Conservation (phyloP, 2,329 filamentous ascomycete genomes). For the Neopestalotiopsis sp. region DNA sequence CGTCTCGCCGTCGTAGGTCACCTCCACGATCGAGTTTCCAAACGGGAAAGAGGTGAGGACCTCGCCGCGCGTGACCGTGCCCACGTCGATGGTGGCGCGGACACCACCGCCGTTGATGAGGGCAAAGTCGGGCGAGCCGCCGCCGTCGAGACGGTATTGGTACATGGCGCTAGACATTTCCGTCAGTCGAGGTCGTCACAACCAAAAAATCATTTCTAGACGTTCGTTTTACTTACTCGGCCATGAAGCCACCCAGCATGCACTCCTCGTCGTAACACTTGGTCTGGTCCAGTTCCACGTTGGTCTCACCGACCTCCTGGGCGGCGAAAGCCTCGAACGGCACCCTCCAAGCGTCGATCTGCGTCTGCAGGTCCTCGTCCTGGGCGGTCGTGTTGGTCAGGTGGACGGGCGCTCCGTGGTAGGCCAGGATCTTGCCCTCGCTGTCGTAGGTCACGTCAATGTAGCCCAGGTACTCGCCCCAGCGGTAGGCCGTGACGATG, state of each 20-base stretch:
- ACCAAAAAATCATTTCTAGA: not conserved
- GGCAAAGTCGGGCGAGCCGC: constrained; percentile 56
- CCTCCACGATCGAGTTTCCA: constrained; percentile 66
- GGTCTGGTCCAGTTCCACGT: constrained; percentile 62
- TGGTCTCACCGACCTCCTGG: constrained; percentile 59
- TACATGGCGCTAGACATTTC: constrained; percentile 58
- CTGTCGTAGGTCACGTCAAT: constrained; percentile 69
- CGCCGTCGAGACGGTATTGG: constrained; percentile 59
- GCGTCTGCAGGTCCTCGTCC: constrained; percentile 59
- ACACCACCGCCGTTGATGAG: constrained; percentile 69
- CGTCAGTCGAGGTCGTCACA: not conserved
- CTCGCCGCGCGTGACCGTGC: constrained; percentile 66
- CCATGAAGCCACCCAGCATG: constrained; percentile 58
- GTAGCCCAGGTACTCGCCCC: constrained; percentile 72
- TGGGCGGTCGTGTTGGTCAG: constrained; percentile 64
- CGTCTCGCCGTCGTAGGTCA: constrained; percentile 56
- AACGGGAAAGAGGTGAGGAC: constrained; percentile 71
- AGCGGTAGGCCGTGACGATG: constrained; percentile 70
- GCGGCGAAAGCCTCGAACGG: constrained; percentile 66
- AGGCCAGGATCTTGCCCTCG: constrained; percentile 64
- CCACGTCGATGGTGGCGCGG: constrained; percentile 65
- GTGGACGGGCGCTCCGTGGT: constrained; percentile 68
- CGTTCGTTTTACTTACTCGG: constrained; percentile 43
- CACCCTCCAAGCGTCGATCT: constrained; percentile 62
- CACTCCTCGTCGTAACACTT: constrained; percentile 65